phyloP scores from a whole-genome alignment of 495 filamentous ascomycete species.

The Trichoderma parareesei region DNA sequence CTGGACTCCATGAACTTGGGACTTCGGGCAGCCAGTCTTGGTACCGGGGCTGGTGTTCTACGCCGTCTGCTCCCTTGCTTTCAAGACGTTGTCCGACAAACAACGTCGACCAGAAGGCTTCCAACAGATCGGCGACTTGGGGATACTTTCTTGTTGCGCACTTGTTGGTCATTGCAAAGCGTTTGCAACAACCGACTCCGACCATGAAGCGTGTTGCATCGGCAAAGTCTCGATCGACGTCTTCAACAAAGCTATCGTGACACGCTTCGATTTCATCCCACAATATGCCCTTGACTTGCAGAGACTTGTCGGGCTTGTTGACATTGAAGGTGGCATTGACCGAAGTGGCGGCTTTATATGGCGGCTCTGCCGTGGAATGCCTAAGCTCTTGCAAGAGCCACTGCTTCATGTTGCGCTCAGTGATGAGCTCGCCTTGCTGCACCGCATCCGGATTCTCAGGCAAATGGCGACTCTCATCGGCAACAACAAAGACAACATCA shows the following conservation, averaged over 20 bases:
- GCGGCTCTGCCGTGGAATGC: not conserved
- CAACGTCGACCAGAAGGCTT: not conserved
- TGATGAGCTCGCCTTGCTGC: not conserved
- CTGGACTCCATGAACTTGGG: not conserved
- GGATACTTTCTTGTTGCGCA: not conserved
- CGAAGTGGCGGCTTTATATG: not conserved
- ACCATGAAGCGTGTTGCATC: slow-evolving; percentile 1
- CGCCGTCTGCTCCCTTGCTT: not conserved
- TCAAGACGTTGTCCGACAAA: not conserved
- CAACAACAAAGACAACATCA: not conserved
- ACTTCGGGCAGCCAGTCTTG: not conserved
- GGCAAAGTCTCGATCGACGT: not conserved
- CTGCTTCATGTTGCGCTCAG: not conserved
- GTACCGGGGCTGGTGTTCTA: not conserved
- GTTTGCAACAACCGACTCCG: not conserved
- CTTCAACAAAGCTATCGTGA: not conserved
- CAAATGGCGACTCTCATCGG: not conserved
- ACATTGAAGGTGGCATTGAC: not conserved
- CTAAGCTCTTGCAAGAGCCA: not conserved
- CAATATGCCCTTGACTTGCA: not conserved
- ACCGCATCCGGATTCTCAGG: not conserved
- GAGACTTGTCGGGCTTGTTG: not conserved
- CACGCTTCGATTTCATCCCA: not conserved
- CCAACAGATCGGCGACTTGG: not conserved
- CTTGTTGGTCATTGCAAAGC: not conserved